Conservation (phyloP, 1,139 yeast genomes). For the Kodamaea anthophila region DNA sequence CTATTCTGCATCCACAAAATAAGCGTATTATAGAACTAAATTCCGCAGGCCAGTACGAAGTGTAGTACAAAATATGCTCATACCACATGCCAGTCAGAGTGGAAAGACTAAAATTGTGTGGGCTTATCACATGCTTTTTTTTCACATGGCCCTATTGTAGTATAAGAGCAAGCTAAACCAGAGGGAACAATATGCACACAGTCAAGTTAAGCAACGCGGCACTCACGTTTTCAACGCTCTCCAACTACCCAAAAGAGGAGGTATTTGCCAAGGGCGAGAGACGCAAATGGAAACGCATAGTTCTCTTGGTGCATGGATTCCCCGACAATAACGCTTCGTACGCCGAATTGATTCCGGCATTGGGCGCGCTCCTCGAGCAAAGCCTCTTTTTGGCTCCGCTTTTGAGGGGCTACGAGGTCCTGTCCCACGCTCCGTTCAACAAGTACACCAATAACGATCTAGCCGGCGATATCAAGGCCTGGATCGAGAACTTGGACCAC, state of each 20-base stretch:
- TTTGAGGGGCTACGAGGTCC: slow-evolving; percentile 38
- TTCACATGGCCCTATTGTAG: neutral
- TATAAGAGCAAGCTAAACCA: too few relatives aligned
- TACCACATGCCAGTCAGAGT: too few relatives aligned
- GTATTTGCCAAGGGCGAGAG: slow-evolving; percentile 12
- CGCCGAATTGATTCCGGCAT: slow-evolving; percentile 19
- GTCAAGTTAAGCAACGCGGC: slow-evolving; percentile 18
- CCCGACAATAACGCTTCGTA: slow-evolving; percentile 36
- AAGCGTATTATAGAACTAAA: too few relatives aligned
- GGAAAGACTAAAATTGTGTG: too few relatives aligned
- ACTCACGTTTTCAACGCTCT: slow-evolving; percentile 23
- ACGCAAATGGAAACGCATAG: slow-evolving; percentile 21
- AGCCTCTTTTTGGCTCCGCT: slow-evolving; percentile 31
- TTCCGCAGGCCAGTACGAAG: too few relatives aligned
- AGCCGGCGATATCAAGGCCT: slow-evolving; percentile 32
- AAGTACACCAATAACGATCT: slow-evolving; percentile 26
- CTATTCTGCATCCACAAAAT: too few relatives aligned
- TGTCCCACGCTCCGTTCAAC: slow-evolving; percentile 24
- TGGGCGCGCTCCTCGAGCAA: slow-evolving; percentile 15
- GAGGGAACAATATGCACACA: slow-evolving; percentile 6
- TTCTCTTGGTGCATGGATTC: slow-evolving; percentile 37
- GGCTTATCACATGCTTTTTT: too few relatives aligned
- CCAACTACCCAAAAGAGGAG: slow-evolving; percentile 15
- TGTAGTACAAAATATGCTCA: too few relatives aligned
- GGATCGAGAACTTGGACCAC: slow-evolving; percentile 24